Percentiles rank a stretch among this genome's conserved stretches.
Evolutionary conservation across 768 basidiomycete genomes (phyloP).

Genomic region (Hygrophoropsis aurantiaca): DNA sequence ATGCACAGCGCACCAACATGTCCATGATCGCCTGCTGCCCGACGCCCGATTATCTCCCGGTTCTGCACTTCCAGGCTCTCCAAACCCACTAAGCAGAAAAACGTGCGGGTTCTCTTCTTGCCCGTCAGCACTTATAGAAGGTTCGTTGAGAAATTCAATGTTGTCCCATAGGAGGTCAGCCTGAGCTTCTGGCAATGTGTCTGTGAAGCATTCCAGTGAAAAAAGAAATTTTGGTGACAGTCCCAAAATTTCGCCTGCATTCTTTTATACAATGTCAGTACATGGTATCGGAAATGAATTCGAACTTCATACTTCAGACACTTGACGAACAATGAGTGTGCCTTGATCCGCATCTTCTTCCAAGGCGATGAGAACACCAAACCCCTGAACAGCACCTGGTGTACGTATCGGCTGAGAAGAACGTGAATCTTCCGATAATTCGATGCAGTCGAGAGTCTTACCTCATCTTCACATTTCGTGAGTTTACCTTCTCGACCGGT

Average conservation of each 20-base stretch:
- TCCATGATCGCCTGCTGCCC: constrained; percentile 50
- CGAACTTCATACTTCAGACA: constrained; percentile 62
- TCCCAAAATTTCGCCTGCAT: constrained; percentile 72
- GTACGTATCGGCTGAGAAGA: constrained; percentile 66
- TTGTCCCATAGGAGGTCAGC: constrained; percentile 72
- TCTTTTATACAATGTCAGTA: constrained; percentile 40
- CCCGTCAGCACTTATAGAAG: constrained; percentile 34
- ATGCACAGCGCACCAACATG: constrained; percentile 71
- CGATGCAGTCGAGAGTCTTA: constrained; percentile 14
- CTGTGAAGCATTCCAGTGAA: constrained; percentile 68
- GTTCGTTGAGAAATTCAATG: constrained; percentile 62
- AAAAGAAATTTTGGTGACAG: constrained; percentile 72
- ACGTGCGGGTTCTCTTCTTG: constrained; percentile 58
- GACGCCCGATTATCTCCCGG: constrained; percentile 25
- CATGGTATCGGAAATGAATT: not conserved
- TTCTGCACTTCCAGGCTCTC: constrained; percentile 57
- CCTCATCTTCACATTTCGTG: constrained; percentile 76
- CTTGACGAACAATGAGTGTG: constrained; percentile 64
- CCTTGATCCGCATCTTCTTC: constrained; percentile 57
- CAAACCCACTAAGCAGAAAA: constrained; percentile 70
- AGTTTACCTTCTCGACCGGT: constrained; percentile 68
- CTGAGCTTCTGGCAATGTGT: constrained; percentile 64
- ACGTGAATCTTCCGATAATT: not conserved
- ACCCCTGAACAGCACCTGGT: constrained; percentile 81
- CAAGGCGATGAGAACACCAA: constrained; percentile 75